Base-by-base conservation (phyloP, 805 yeast species). In the Suhomyces emberorum region DNA sequence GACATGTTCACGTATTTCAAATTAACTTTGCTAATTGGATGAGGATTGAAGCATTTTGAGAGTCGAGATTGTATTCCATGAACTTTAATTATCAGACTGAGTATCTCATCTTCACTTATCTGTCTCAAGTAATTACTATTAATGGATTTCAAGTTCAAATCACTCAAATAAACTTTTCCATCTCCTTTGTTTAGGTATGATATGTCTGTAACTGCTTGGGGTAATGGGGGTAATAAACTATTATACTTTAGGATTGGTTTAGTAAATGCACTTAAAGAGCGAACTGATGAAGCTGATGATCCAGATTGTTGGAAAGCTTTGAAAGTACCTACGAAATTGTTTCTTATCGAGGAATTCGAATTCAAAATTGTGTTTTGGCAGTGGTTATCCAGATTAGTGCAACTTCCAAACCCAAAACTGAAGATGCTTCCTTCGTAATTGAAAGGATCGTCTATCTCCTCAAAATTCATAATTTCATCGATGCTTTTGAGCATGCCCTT, bases 1-100 rank as follows among this genome's bases (percentile, higher is more conserved):
- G 64, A 58, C 47, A 72, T 54, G 39, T 67, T 65, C 44, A 71
- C 56, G 32, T 55, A 63, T 42, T 39, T 56, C 38, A 77, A 52
- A 17, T 28, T 29, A 9, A 24, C 21, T n/a, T 25, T 25, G 20
- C 16, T 16, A 25, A 18, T 26, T 18, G 7, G 23, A 15, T 29
- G 9, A 14, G 26, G 12, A 6, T 9, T 9, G n/a, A 7, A 23
- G n/a, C n/a, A 8, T 6, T 6, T 14, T 4, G 21, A 22, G 17
- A 19, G n/a, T 8, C 28, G 23, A 14, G n/a, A 25, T 7, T 26
- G 33, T 17, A 38, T 44, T 6, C 55, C 48, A 35, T 59, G 68
- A 38, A 68, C 36, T 32, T 44, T 48, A n/a, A 54, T 40, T 2
- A 64, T 48, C 2, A 51, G 38, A 7, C 47, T 25, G 14, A 69